Evolutionary conservation across 2,329 filamentous ascomycete genomes (phyloP), one percentile per base, ranked within the genome.

Genomic region (Colletotrichum sp.): DNA sequence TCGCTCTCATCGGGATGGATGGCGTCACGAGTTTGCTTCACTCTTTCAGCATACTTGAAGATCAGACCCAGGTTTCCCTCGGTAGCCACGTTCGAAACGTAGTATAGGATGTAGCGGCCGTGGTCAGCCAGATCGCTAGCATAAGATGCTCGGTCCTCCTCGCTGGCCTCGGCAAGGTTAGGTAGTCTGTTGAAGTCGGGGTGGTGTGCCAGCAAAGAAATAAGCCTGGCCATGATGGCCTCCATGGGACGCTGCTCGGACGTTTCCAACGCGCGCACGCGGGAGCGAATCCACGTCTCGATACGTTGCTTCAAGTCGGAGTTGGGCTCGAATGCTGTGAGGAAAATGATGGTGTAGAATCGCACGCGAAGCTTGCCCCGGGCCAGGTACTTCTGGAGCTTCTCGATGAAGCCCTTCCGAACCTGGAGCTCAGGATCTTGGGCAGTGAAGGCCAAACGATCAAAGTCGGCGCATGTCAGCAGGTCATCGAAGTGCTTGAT

Each of bases 181-280:
- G 73, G 64, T 13, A 65, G 71, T 3, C 89, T 83, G 77, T 91
- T 92, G 79, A 96, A 98, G 83, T 99, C 97, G 2, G 96, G 96
- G 83, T 99, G 97, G 83, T 99, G 96, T 7, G 96, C 96, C 59
- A 99, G 90, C 59, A 99, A 87, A 65, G 96, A 97, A 69, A 99
- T 89, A 39, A 99, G 90, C 10, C 97, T 92, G 30, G 95, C 92
- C 82, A 99, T 94, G 15, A 94, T 90, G 26, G 93, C 91, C 84
- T 99, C 96, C 87, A 99, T 92, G 9, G 94, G 89, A 12, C 89
- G 92, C 71, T 92, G 89, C 80, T 90, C 92, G 78, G 85, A 91
- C 36, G 89, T 88, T 72, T 86, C 85, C 81, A 95, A 95, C 71
- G 91, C 89, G 24, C 93, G 91, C 10, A 94, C 92, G 16, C 96